Base-by-base conservation (phyloP, 306 rosid species). In the Cucurbita ficifolia region DNA sequence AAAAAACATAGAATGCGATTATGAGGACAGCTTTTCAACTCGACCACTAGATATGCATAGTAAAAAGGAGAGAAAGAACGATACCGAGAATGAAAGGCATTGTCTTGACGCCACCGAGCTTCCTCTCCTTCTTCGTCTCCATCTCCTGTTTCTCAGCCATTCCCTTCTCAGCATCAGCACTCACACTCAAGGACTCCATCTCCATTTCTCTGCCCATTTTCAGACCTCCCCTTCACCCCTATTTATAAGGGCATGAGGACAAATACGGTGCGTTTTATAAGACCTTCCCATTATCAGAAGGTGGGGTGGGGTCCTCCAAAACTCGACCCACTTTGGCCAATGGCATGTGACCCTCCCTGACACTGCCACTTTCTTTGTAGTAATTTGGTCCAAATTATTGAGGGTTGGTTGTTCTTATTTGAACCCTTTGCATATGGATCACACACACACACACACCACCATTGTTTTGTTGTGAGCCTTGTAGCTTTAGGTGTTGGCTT, bases 61-160 rank as follows among this genome's bases (percentile, higher is more conserved):
- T 8, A 43, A 43, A 43, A 12, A 10, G 10, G 8, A 43, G 49
- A 43, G 49, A 43, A 43, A 43, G 9, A 4, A 57, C 1, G 6
- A 1, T 7, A 88, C 93, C 87, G 57, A 88, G 83, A 52, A 88
- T 83, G 82, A 88, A 88, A 53, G 90, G 90, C 81, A 88, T 70
- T 36, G 93, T 84, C 82, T 77, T 42, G 73, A 88, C 24, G 43
- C 93, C 93, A 76, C 93, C 93, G 72, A 45, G 79, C 59, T 36
- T 77, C 48, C 4, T 78, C 35, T 50, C 50, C 54, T 51, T 62
- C 55, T 13, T 76, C 71, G 56, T 74, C 6, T 38, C 17, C 16
- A 17, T 62, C 62, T 38, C 67, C 61, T 48, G 10, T 9, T 46
- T 62, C 40, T 78, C 82, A 5, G 7, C 18, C 1, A 24, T 72